Evolutionary conservation across 768 basidiomycete species (phyloP).

Genomic region (Lactarius pseudohatsudake): DNA sequence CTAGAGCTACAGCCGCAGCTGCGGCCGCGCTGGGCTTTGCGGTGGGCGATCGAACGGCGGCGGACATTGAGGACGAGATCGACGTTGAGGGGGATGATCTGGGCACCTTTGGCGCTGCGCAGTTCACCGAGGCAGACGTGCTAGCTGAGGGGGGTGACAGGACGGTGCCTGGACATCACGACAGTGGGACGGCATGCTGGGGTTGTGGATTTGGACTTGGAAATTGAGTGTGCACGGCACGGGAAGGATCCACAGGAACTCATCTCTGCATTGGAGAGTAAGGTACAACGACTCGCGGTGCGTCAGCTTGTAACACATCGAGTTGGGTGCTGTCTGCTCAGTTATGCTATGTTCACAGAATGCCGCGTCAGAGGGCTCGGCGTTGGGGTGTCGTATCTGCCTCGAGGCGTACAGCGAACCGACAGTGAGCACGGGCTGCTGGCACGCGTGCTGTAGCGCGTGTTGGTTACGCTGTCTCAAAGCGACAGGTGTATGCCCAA

Average conservation of each 20-base stretch:
- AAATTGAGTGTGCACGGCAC: constrained; percentile 52
- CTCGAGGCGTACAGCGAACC: constrained; percentile 76
- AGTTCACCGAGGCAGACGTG: constrained; percentile 77
- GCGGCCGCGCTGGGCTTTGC: constrained; percentile 52
- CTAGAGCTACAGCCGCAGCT: constrained; percentile 4
- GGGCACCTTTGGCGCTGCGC: constrained; percentile 60
- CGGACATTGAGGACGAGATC: constrained; percentile 76
- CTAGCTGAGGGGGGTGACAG: constrained; percentile 33
- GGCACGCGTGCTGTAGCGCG: constrained; percentile 81
- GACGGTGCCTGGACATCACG: constrained; percentile 5
- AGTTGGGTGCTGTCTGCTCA: constrained; percentile 31
- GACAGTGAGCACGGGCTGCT: constrained; percentile 80
- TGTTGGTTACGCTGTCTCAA: constrained; percentile 87
- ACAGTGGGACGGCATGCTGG: constrained; percentile 21
- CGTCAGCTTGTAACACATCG: constrained; percentile 35
- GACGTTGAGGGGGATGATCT: constrained; percentile 81
- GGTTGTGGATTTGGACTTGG: constrained; percentile 44
- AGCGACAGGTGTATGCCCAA: constrained; percentile 79
- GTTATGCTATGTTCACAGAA: constrained; percentile 8
- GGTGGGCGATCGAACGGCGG: constrained; percentile 51
- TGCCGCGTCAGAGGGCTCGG: constrained; percentile 28
- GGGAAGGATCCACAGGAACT: constrained; percentile 46
- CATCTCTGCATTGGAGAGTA: constrained; percentile 57
- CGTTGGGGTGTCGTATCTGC: constrained; percentile 69
- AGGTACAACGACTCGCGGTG: constrained; percentile 47